Conservation (phyloP, 805 yeast species). For the Torulaspora delbrueckii region DNA sequence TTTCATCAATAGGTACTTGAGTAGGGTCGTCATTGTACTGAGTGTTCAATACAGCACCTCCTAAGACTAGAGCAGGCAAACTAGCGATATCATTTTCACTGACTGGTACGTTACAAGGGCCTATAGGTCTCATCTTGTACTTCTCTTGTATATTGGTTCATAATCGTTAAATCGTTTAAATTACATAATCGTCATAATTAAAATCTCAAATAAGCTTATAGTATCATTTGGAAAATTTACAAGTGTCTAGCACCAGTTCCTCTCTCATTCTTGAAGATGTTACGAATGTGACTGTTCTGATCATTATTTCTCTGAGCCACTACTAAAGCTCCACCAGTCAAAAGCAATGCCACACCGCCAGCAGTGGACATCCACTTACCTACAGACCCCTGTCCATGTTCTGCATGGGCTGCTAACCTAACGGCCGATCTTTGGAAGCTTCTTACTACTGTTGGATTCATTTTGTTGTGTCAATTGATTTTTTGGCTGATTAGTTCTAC, state of each 20-base stretch:
- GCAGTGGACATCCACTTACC: conserved; percentile 14
- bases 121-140: conserved; percentile 3
- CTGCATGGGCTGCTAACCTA: conserved; percentile 8
- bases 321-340: conserved; percentile 14
- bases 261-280: conserved; percentile 16
- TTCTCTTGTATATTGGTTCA: not conserved
- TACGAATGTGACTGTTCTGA: conserved; percentile 15
- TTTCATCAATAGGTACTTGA: conserved; percentile 50
- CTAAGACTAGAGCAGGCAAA: conserved; percentile 54
- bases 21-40: conserved; percentile 73
- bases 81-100: conserved; percentile 41
- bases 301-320: conserved; percentile 14
- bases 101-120: conserved; percentile 27
- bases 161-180: conserved; percentile 3
- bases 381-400: conserved; percentile 4
- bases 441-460: conserved; percentile 21
- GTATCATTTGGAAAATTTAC: not conserved
- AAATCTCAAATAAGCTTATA: not conserved
- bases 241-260: conserved; percentile 9
- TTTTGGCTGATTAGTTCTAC: not conserved
- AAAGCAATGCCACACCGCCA: conserved; percentile 14
- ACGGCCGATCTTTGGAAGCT: conserved; percentile 15
- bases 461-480: not conserved
- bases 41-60: conserved; percentile 84
- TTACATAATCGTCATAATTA: conserved; percentile 1